Percentiles rank a stretch among this genome's conserved stretches.
These are phyloP conservation scores for Physocladia obscura DNA, from an alignment of 192 early-diverging fungal species.

Conservation along the genomic window DNA sequence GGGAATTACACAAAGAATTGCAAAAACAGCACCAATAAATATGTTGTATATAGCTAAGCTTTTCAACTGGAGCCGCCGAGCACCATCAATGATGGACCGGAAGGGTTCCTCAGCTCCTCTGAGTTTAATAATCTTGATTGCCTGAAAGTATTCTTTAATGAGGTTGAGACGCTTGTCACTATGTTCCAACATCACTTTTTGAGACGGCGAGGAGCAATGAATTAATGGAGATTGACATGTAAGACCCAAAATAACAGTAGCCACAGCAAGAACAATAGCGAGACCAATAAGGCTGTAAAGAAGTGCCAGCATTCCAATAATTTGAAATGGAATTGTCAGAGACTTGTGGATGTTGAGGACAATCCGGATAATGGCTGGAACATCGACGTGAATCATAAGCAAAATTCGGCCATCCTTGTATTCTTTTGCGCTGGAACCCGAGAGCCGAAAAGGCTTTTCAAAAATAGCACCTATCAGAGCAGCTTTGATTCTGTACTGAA, in stretches of 20 bases:
- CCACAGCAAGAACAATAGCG: background rate
- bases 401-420: background rate
- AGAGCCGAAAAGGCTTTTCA: too few relatives aligned
- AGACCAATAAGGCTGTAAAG: background rate
- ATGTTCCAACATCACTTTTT: background rate
- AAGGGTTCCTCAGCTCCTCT: background rate
- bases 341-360: background rate
- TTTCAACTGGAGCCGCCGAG: background rate
- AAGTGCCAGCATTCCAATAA: background rate
- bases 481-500: too few relatives aligned
- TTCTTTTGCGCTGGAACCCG: background rate
- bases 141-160: background rate
- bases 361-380: background rate
- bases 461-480: too few relatives aligned
- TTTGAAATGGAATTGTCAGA: background rate
- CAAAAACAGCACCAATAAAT: too few relatives aligned
- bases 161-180: background rate
- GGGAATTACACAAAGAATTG: too few relatives aligned
- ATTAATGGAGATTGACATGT: background rate
- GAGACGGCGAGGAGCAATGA: background rate
- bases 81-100: background rate
- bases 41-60: background rate
- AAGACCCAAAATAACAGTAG: background rate
- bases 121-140: background rate
- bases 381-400: background rate